phyloP scores from a whole-genome alignment of 192 early-diverging fungal genomes.

The Pilobolus umbonatus region DNA sequence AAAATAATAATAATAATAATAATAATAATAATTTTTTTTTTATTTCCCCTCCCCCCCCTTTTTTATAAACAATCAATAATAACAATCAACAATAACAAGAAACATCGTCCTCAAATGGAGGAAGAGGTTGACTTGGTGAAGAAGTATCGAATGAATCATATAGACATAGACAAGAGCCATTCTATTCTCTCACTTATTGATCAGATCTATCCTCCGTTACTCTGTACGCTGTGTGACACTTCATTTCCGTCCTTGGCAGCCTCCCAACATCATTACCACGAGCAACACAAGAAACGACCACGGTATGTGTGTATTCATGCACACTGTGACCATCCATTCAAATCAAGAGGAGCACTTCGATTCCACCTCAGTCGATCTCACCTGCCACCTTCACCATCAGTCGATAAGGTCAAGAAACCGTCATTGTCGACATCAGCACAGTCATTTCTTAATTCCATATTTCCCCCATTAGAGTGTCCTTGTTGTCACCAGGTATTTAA shows the following conservation, averaged over 20 bases:
- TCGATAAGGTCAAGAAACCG: slow-evolving; percentile 4
- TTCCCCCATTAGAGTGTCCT: slow-evolving; percentile 29
- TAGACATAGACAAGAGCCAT: slow-evolving; percentile 7
- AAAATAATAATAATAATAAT: background rate
- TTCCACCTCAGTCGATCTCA: slow-evolving; percentile 30
- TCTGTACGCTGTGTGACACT: slow-evolving; percentile 24
- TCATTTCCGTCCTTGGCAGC: slow-evolving; percentile 3
- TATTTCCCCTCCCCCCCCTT: too few species aligned
- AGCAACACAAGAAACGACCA: slow-evolving; percentile 11
- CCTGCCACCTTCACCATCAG: slow-evolving; percentile 3
- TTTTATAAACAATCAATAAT: too few species aligned
- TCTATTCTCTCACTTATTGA: slow-evolving; percentile 31
- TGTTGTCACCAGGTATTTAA: slow-evolving; percentile 20
- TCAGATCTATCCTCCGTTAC: slow-evolving; percentile 26
- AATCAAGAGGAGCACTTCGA: slow-evolving; percentile 22
- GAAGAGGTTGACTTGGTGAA: background rate
- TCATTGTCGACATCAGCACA: slow-evolving; percentile 12
- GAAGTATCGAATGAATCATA: background rate
- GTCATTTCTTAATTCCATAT: slow-evolving; percentile 15
- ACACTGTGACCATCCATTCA: slow-evolving; percentile 21
- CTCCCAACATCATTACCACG: slow-evolving; percentile 16
- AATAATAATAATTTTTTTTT: background rate
- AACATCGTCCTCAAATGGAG: too few species aligned
- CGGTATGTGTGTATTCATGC: slow-evolving; percentile 31
- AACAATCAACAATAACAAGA: too few species aligned